These are phyloP conservation scores for Globisporangium solare DNA, from an alignment of 352 stramenopile species.

Conservation along the genomic window DNA sequence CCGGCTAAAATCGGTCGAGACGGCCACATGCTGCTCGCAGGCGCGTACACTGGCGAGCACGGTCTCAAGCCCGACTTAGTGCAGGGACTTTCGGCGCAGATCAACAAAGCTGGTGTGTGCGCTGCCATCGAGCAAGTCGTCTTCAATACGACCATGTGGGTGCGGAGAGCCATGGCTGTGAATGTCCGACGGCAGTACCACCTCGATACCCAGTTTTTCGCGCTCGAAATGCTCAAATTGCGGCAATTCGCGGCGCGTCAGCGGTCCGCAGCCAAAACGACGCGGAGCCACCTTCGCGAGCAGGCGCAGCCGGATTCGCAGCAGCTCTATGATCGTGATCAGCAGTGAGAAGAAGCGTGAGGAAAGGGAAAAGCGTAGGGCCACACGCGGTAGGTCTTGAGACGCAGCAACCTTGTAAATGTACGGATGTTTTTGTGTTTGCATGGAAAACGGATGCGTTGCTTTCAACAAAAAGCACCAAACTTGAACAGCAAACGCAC, in stretches of 20 bases:
- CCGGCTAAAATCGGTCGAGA: conserved; percentile 1
- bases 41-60: conserved; percentile 21
- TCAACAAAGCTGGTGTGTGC: conserved; percentile 29
- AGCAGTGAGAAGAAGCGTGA: too few relatives aligned
- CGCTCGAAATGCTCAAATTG: conserved; percentile 33
- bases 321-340: too few relatives aligned
- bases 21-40: conserved; percentile 31
- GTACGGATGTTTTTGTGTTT: too few relatives aligned
- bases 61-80: conserved; percentile 25
- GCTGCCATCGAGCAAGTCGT: conserved; percentile 30
- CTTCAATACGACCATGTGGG: conserved; percentile 15
- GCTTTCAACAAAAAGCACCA: too few relatives aligned
- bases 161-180: conserved; percentile 26
- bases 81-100: conserved; percentile 20
- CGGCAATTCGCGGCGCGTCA: conserved; percentile 14
- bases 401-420: too few relatives aligned
- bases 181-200: conserved; percentile 40
- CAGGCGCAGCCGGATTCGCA: too few relatives aligned
- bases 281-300: too few relatives aligned
- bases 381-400: too few relatives aligned
- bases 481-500: too few relatives aligned
- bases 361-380: too few relatives aligned
- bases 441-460: too few relatives aligned
- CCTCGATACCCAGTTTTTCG: conserved; percentile 48
- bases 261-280: too few relatives aligned